Percentiles rank a stretch among this genome's conserved stretches.
These are phyloP conservation scores for Chlorella sorokiniana DNA, from an alignment of 139 green algal species.

Conservation along the genomic window DNA sequence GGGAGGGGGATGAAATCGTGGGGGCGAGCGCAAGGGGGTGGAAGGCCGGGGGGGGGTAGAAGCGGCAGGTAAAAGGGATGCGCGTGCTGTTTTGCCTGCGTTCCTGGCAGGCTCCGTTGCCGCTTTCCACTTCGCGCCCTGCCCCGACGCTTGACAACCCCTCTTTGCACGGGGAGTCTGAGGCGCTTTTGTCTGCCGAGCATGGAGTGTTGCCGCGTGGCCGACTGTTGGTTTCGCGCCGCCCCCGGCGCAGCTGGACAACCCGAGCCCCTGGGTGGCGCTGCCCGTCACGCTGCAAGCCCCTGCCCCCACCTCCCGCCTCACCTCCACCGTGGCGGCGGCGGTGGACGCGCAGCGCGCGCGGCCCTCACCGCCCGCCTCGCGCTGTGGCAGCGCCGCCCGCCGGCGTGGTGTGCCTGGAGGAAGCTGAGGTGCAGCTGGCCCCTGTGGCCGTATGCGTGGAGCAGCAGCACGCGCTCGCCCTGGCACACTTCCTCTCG, in stretches of 20 bases:
- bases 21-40: too few species aligned
- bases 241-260: conserved; percentile 62
- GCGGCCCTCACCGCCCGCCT: conserved; percentile 35
- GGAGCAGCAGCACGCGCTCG: conserved; percentile 65
- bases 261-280: conserved; percentile 57
- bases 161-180: too few species aligned
- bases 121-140: too few species aligned
- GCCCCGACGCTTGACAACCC: too few species aligned
- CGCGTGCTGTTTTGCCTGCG: too few species aligned
- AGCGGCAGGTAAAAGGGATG: too few species aligned
- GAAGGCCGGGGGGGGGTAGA: too few species aligned
- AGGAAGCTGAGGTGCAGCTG: conserved; percentile 58
- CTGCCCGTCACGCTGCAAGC: conserved; percentile 60
- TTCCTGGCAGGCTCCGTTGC: too few species aligned
- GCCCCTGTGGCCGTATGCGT: conserved; percentile 62
- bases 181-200: too few species aligned
- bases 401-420: conserved; percentile 75
- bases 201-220: neutral
- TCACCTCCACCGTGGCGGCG: conserved; percentile 25
- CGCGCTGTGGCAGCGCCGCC: conserved; percentile 66
- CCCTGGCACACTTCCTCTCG: conserved; percentile 43
- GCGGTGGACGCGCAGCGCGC: neutral
- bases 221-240: neutral
- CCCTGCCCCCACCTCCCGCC: conserved; percentile 9
- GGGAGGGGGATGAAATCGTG: too few species aligned